These are phyloP conservation scores for Fusarium phyllophilum DNA, from an alignment of 2,329 filamentous ascomycete species.

Conservation along the genomic window DNA sequence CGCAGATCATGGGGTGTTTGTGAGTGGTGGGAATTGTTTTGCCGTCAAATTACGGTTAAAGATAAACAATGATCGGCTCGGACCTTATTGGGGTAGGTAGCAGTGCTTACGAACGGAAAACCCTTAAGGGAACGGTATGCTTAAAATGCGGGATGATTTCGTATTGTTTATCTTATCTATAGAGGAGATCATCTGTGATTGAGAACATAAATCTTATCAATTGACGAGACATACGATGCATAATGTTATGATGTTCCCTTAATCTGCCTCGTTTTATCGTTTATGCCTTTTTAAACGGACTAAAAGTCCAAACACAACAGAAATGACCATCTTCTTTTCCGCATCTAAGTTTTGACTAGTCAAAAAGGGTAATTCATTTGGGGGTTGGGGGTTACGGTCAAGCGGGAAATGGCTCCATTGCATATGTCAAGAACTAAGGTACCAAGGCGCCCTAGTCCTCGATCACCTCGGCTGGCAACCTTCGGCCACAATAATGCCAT, in stretches of 20 bases:
- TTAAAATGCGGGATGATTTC: background rate
- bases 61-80: conserved; percentile 7
- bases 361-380: background rate
- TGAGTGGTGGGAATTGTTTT: conserved; percentile 1
- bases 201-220: rapidly evolving
- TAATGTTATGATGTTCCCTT: too few species aligned
- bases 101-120: background rate
- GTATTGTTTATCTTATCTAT: background rate
- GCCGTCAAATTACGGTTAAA: conserved; percentile 22
- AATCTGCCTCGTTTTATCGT: rapidly evolving
- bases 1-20: rapidly evolving
- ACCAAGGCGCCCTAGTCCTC: background rate
- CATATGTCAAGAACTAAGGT: background rate
- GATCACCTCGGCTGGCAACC: background rate
- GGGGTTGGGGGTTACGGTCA: background rate
- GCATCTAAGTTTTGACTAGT: background rate
- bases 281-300: rapidly evolving
- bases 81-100: background rate
- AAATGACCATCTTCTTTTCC: background rate
- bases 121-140: background rate
- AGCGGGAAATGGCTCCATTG: background rate
- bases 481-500: background rate
- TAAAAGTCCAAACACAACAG: rapidly evolving
- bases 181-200: rapidly evolving
- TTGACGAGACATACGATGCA: too few species aligned